Conservation (phyloP, 75 land plant genomes). For the Picea glauca region DNA sequence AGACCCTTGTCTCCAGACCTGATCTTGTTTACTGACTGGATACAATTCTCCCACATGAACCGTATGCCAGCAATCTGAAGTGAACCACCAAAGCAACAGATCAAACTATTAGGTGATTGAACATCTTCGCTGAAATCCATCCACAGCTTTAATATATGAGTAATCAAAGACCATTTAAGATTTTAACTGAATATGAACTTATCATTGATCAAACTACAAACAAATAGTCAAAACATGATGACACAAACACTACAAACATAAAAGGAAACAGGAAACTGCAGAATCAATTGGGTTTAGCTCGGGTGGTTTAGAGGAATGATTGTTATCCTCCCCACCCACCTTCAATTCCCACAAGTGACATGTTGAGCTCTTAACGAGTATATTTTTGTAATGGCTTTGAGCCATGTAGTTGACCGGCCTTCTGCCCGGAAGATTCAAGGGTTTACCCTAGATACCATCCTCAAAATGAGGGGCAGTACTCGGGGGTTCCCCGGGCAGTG, state of each 20-base stretch:
- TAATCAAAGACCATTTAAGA: not conserved
- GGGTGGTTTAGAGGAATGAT: too few species aligned
- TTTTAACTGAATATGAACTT: not conserved
- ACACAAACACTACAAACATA: not conserved
- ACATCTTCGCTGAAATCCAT: not conserved
- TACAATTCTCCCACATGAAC: conserved; percentile 97
- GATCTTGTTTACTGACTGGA: conserved; percentile 82
- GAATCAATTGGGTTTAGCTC: not conserved
- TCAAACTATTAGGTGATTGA: not conserved
- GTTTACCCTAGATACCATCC: too few species aligned
- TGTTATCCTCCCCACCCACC: too few species aligned
- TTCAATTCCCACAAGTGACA: too few species aligned
- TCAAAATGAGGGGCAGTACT: too few species aligned
- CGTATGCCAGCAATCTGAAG: conserved; percentile 84
- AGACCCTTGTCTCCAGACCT: conserved; percentile 90
- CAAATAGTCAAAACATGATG: not conserved
- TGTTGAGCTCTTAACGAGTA: too few species aligned
- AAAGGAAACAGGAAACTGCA: not conserved
- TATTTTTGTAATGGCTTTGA: too few species aligned
- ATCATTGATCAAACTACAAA: not conserved
- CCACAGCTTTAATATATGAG: not conserved
- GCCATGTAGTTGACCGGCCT: too few species aligned
- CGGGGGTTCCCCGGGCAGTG: too few species aligned
- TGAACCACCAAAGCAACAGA: conserved; percentile 13
- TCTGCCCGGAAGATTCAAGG: too few species aligned